These are phyloP conservation scores for Linum tenue DNA, from an alignment of 345 rosid genomes.

Conservation along the genomic window DNA sequence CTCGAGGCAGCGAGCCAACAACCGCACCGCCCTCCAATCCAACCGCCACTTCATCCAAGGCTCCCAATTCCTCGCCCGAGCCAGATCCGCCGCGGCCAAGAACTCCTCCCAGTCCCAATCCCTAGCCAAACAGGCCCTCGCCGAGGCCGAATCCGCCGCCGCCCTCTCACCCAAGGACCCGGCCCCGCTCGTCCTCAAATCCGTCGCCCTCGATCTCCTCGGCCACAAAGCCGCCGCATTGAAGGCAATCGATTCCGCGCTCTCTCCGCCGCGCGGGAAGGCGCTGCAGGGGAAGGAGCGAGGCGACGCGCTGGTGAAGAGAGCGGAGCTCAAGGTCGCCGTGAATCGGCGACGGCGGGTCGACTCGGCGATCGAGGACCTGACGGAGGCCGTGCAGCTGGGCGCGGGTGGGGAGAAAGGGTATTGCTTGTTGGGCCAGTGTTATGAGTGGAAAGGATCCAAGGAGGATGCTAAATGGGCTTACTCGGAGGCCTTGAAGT, in stretches of 20 bases:
- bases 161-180: slow-evolving; percentile 46
- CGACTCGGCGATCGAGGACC: slow-evolving; percentile 51
- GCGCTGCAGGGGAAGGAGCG: slow-evolving; percentile 35
- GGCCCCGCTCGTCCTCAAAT: slow-evolving; percentile 43
- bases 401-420: slow-evolving; percentile 18
- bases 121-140: slow-evolving; percentile 46
- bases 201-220: slow-evolving; percentile 38
- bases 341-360: slow-evolving; percentile 43
- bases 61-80: slow-evolving; percentile 31
- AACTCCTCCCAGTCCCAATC: slow-evolving; percentile 29
- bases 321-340: slow-evolving; percentile 51
- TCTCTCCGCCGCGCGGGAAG: slow-evolving; percentile 37
- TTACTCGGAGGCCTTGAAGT: slow-evolving; percentile 20
- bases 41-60: no score
- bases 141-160: slow-evolving; percentile 44
- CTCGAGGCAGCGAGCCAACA: no score
- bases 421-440: slow-evolving; percentile 35
- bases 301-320: slow-evolving; percentile 37
- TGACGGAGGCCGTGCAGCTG: slow-evolving; percentile 34
- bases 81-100: slow-evolving; percentile 24
- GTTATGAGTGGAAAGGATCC: slow-evolving; percentile 37
- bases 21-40: no score
- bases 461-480: slow-evolving; percentile 25
- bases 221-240: slow-evolving; percentile 51
- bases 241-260: slow-evolving; percentile 45